Evolutionary conservation across 2,329 filamentous ascomycete genomes (phyloP).

Genomic region (Aspergillus sergii): DNA sequence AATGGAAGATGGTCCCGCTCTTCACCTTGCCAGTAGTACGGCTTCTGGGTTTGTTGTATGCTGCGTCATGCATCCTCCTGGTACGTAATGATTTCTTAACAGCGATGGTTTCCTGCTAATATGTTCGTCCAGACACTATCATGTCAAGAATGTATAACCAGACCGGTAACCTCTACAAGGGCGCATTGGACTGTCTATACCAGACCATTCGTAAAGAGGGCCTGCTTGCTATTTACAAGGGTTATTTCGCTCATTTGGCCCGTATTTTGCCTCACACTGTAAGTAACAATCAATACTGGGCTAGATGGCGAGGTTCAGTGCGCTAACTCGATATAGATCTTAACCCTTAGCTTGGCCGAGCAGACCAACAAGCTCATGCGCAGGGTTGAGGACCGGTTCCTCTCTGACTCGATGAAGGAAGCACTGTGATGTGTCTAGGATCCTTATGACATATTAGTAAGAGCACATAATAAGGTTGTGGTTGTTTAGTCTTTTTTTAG

Average conservation of each 20-base stretch:
- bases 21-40: constrained; percentile 87
- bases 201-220: constrained; percentile 93
- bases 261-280: constrained; percentile 91
- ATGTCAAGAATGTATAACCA: constrained; percentile 99
- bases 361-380: constrained; percentile 94
- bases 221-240: constrained; percentile 92
- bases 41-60: constrained; percentile 95
- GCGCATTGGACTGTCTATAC: constrained; percentile 86
- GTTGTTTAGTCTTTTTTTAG: not conserved
- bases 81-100: constrained; percentile 50
- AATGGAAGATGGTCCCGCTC: constrained; percentile 85
- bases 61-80: constrained; percentile 95
- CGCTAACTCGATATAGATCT: constrained; percentile 57
- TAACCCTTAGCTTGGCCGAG: constrained; percentile 90
- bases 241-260: constrained; percentile 91
- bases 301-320: not conserved
- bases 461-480: not conserved
- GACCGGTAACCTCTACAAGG: constrained; percentile 92
- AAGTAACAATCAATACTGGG: constrained; percentile 25
- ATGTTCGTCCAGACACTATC: constrained; percentile 71
- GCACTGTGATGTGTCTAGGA: constrained; percentile 44
- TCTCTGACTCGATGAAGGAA: constrained; percentile 50
- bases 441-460: not conserved
- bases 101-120: constrained; percentile 11
- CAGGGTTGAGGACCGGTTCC: constrained; percentile 68